Percentiles rank a stretch among this genome's conserved stretches.
Evolutionary conservation across 257 asterid genomes (phyloP).

Genomic region (Solanum megistacrolobum): DNA sequence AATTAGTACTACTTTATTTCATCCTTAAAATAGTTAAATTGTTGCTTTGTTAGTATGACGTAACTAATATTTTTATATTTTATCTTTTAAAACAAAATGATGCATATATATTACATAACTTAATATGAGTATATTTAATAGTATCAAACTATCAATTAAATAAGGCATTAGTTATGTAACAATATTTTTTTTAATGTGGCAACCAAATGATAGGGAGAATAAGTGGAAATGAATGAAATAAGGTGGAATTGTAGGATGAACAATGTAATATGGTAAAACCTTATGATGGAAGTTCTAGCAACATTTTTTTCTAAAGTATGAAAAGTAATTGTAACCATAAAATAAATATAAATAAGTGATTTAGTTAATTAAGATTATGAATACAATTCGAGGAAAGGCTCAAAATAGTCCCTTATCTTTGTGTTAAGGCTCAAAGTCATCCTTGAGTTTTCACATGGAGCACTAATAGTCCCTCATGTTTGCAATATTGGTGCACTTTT

Average conservation of each 20-base stretch:
- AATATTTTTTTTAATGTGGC: neutral
- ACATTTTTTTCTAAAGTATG: neutral
- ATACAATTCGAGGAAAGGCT: no score
- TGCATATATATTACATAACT: neutral
- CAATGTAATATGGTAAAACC: neutral
- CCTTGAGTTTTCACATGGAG: no score
- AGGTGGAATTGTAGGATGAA: neutral
- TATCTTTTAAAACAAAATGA: neutral
- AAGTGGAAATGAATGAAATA: neutral
- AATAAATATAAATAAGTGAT: neutral
- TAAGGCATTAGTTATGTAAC: neutral
- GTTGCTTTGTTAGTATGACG: neutral
- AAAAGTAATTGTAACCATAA: neutral
- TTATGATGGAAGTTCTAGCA: neutral
- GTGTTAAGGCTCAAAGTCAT: no score
- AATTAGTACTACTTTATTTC: neutral
- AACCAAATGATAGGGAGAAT: neutral
- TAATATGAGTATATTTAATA: neutral
- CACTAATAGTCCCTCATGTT: no score
- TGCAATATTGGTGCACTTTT: no score
- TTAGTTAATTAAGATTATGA: neutral
- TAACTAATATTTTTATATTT: neutral
- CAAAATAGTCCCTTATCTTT: no score
- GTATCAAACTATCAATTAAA: neutral
- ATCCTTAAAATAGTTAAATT: neutral